Conservation (phyloP, 164 flowering plant species). For the Chimonanthus salicifolius region DNA sequence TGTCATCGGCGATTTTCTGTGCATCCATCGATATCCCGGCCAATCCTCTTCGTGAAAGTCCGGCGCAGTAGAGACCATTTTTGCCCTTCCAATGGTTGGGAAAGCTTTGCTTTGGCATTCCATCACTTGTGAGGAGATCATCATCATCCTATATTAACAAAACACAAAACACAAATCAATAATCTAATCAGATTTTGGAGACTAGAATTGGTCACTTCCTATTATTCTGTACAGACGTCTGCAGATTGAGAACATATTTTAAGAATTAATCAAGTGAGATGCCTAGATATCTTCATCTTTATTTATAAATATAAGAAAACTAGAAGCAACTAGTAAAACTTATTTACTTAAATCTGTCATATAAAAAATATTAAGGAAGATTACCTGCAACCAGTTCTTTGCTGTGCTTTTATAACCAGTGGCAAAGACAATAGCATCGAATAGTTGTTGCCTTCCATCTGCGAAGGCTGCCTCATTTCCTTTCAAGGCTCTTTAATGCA, state of each 20-base stretch:
- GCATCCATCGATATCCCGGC: constrained; percentile 16
- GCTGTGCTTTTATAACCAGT: constrained; percentile 11
- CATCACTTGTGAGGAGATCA: constrained; percentile 1
- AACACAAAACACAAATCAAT: background rate
- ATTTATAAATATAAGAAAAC: no score
- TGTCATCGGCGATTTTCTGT: constrained; percentile 7
- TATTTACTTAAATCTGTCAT: no score
- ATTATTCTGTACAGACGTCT: no score
- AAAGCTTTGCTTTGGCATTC: constrained; percentile 16
- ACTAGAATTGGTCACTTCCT: no score
- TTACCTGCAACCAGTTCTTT: constrained; percentile 1
- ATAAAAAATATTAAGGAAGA: background rate
- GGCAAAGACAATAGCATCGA: constrained; percentile 3
- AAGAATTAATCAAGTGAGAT: no score
- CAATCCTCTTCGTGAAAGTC: constrained; percentile 13
- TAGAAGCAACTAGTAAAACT: no score
- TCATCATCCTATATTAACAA: constrained; percentile 6
- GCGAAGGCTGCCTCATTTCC: background rate
- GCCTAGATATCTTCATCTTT: no score
- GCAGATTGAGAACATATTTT: no score
- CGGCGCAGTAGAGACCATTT: constrained; percentile 15
- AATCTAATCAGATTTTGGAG: no score
- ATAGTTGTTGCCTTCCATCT: background rate
- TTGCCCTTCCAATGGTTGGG: constrained; percentile 22
- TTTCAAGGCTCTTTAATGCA: background rate